Conservation (phyloP, 176 grass and related monocot species). For the Ananas comosus region DNA sequence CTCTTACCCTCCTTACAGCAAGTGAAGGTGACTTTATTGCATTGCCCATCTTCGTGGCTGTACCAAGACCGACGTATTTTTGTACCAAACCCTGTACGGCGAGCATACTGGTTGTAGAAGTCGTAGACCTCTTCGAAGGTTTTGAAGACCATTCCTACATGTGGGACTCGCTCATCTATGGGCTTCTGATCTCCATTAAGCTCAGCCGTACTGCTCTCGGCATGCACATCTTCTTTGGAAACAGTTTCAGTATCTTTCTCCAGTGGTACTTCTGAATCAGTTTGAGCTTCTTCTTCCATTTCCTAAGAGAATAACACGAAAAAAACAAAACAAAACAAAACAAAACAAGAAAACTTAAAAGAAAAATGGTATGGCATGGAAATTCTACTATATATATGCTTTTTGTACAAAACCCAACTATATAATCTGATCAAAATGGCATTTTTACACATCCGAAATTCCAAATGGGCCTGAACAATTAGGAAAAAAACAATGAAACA, state of each 20-base stretch:
- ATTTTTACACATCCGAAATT: background rate
- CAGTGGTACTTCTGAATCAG: background rate
- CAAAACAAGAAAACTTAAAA: too few relatives aligned
- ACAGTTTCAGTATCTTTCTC: background rate
- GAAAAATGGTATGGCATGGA: background rate
- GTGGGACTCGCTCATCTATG: background rate
- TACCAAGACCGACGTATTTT: constrained; percentile 13
- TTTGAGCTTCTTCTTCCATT: constrained; percentile 2
- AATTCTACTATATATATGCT: background rate
- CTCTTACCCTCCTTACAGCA: constrained; percentile 13
- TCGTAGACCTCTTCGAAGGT: constrained; percentile 9
- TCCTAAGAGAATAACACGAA: background rate
- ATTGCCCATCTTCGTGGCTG: constrained; percentile 9
- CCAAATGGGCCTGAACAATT: background rate
- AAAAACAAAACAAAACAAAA: background rate
- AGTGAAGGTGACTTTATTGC: constrained; percentile 11
- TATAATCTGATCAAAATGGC: background rate
- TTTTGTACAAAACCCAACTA: background rate
- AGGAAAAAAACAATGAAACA: background rate
- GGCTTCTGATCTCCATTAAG: constrained; percentile 5
- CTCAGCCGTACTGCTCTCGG: background rate
- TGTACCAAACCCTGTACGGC: background rate
- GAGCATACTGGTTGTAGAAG: constrained; percentile 13
- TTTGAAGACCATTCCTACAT: constrained; percentile 5
- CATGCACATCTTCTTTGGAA: background rate